These are phyloP conservation scores for Physcomitrellopsis africana DNA, from an alignment of 225 moss, liverwort and hornwort genomes.

Conservation along the genomic window DNA sequence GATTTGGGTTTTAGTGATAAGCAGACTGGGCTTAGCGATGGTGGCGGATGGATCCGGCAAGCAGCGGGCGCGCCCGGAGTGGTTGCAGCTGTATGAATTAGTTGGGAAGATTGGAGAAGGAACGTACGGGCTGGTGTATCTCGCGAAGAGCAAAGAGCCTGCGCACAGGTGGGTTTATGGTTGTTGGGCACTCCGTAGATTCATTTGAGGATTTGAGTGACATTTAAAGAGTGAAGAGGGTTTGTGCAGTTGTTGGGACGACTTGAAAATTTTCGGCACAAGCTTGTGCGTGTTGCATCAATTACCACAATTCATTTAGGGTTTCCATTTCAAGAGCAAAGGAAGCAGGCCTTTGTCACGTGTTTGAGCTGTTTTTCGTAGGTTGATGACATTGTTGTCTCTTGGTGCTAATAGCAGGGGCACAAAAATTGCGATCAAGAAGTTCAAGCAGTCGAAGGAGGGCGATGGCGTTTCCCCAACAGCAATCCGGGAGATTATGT, in stretches of 20 bases:
- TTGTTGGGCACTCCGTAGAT: not conserved
- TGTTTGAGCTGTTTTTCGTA: not conserved
- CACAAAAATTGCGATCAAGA: constrained; percentile 90
- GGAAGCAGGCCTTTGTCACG: too few relatives aligned
- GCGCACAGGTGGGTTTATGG: constrained; percentile 53
- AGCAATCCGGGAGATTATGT: constrained; percentile 97
- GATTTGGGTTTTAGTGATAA: not conserved
- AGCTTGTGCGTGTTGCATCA: not conserved
- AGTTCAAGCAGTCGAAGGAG: constrained; percentile 99
- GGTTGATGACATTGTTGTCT: constrained; percentile 8
- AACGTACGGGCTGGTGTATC: constrained; percentile 94
- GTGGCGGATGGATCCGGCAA: constrained; percentile 83
- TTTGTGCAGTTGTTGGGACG: not conserved
- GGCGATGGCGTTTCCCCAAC: constrained; percentile 99
- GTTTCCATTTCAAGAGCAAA: too few relatives aligned
- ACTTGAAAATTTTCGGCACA: not conserved
- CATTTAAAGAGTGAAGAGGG: too few relatives aligned
- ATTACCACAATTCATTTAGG: not conserved
- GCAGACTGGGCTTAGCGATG: constrained; percentile 49
- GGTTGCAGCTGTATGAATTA: constrained; percentile 95
- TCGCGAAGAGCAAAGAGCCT: constrained; percentile 81
- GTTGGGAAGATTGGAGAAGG: constrained; percentile 99
- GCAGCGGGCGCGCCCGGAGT: constrained; percentile 89
- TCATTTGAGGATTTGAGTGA: not conserved
- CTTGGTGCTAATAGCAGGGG: constrained; percentile 50